These are phyloP conservation scores for Blastobotrys ciferrii DNA, from an alignment of 1,139 yeast species.

Conservation along the genomic window DNA sequence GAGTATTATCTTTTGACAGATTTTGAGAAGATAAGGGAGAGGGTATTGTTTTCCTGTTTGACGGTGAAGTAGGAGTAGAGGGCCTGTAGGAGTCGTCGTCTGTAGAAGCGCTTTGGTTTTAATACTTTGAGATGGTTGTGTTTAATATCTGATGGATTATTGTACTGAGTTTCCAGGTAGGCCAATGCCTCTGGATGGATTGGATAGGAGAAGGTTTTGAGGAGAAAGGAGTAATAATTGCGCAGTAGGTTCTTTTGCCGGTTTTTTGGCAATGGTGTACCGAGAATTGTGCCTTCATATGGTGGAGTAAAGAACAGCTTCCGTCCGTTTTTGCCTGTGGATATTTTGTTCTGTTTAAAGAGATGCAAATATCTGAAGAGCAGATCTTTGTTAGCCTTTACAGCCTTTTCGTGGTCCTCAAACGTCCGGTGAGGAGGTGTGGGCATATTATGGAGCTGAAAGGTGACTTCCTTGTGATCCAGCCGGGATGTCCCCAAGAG, in stretches of 20 bases:
- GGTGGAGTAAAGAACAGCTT: constrained; percentile 22
- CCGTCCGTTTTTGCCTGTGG: constrained; percentile 21
- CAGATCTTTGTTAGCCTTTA: constrained; percentile 10
- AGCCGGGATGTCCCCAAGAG: constrained; percentile 17
- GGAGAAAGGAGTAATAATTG: constrained; percentile 17
- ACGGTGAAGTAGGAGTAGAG: constrained; percentile 19
- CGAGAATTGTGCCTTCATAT: constrained; percentile 25
- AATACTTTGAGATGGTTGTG: neutral
- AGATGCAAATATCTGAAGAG: constrained; percentile 23
- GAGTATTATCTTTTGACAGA: neutral
- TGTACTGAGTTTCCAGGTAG: constrained; percentile 20
- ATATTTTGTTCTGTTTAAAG: constrained; percentile 16
- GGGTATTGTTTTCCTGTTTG: constrained; percentile 8
- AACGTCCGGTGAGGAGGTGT: constrained; percentile 18
- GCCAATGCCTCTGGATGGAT: constrained; percentile 21
- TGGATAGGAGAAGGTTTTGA: constrained; percentile 22
- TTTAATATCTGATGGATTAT: constrained; percentile 12
- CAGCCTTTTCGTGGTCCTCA: constrained; percentile 13
- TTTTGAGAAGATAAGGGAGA: neutral
- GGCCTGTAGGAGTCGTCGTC: constrained; percentile 19
- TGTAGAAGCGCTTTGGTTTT: constrained; percentile 18
- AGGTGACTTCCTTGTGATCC: constrained; percentile 15
- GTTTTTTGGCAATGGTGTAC: constrained; percentile 22
- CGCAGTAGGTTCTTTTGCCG: constrained; percentile 23
- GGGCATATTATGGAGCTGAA: constrained; percentile 20